phyloP scores from a whole-genome alignment of 2,329 filamentous ascomycete species.

The Keithomyces neogunnii region DNA sequence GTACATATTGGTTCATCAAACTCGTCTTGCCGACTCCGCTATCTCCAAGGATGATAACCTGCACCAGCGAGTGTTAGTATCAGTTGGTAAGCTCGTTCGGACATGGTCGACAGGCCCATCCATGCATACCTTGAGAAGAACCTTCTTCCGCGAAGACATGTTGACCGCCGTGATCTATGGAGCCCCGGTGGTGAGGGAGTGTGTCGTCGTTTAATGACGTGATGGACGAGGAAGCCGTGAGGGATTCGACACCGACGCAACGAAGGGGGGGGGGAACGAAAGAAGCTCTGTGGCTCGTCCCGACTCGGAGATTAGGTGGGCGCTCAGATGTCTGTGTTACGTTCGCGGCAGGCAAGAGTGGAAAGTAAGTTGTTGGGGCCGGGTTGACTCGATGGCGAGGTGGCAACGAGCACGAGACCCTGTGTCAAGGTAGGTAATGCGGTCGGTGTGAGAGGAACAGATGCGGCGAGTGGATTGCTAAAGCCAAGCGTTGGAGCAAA shows the following conservation, averaged over 20 bases:
- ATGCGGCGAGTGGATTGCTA: background rate
- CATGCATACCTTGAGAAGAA: conserved; percentile 68
- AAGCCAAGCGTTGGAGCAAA: background rate
- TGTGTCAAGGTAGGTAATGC: background rate
- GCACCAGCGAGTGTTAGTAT: conserved; percentile 1
- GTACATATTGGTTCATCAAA: conserved; percentile 99
- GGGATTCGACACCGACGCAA: background rate
- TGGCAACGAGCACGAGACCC: conserved; percentile 1
- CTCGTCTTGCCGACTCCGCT: conserved; percentile 99
- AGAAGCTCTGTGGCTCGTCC: background rate
- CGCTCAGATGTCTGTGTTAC: background rate
- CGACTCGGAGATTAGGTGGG: background rate
- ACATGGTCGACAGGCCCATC: background rate
- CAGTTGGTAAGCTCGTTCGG: conserved; percentile 1
- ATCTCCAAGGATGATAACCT: conserved; percentile 99
- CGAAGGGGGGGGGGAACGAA: background rate
- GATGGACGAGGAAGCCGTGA: background rate
- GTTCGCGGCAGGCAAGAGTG: conserved; percentile 3
- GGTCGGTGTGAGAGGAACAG: background rate
- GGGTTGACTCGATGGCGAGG: background rate
- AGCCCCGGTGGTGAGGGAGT: background rate
- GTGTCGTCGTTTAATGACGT: conserved; percentile 11
- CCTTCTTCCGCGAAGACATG: conserved; percentile 84
- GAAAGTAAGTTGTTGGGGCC: background rate
- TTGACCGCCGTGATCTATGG: conserved; percentile 17